Evolutionary conservation across 768 basidiomycete species (phyloP).

Genomic region (Phaeotremella fagi): DNA sequence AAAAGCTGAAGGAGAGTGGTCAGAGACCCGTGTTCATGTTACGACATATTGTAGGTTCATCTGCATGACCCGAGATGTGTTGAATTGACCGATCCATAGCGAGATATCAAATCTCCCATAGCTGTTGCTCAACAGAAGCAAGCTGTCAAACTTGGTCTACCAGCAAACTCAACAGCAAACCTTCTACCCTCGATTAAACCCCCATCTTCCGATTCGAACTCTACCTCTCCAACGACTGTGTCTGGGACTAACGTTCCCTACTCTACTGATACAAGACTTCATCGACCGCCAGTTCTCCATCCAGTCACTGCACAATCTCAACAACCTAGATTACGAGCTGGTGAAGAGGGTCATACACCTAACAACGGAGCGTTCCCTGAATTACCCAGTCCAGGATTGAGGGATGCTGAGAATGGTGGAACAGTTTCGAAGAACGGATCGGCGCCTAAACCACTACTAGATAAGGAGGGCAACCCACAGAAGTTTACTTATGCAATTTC

Average conservation of each 20-base stretch:
- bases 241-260: not conserved
- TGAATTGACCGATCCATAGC: conserved; percentile 15
- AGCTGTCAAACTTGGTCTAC: conserved; percentile 58
- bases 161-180: conserved; percentile 16
- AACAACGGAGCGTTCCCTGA: conserved; percentile 37
- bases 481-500: conserved; percentile 87
- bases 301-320: conserved; percentile 35
- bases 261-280: conserved; percentile 37
- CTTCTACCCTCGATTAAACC: conserved; percentile 35
- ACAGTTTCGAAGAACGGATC: conserved; percentile 2
- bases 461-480: conserved; percentile 47
- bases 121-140: conserved; percentile 96
- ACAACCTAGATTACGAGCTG: conserved; percentile 19
- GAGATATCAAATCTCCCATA: conserved; percentile 92
- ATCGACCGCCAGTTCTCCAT: conserved; percentile 46
- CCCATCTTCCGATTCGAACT: conserved; percentile 11
- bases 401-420: conserved; percentile 18
- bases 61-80: not conserved
- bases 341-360: conserved; percentile 29
- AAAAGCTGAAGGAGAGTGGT: conserved; percentile 91
- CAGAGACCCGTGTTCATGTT: conserved; percentile 98
- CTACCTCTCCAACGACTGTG: conserved; percentile 28
- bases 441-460: conserved; percentile 44
- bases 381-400: conserved; percentile 42
- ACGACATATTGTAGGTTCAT: conserved; percentile 44